Percentiles rank a stretch among this genome's conserved stretches.
Evolutionary conservation across 2,329 filamentous ascomycete genomes (phyloP).

Genomic region (Rugonectria rugulosa): DNA sequence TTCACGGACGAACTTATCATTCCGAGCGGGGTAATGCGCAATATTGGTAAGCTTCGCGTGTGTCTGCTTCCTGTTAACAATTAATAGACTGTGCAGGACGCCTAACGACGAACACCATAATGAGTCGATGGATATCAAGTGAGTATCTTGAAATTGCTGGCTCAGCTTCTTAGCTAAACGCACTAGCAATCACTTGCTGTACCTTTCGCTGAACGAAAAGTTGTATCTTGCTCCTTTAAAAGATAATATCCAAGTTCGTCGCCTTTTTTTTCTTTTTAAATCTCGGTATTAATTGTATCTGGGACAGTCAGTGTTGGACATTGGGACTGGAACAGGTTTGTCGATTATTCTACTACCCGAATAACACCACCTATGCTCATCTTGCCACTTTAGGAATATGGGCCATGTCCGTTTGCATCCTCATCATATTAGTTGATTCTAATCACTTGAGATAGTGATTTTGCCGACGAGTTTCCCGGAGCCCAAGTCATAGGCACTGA

Average conservation of each 20-base stretch:
- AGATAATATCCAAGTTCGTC: constrained; percentile 1
- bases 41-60: neutral
- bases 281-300: fast-evolving
- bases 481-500: constrained; percentile 26
- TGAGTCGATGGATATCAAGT: constrained; percentile 33
- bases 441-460: constrained; percentile 3
- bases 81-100: neutral
- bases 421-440: too few relatives aligned
- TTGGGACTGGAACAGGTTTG: constrained; percentile 30
- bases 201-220: constrained; percentile 16
- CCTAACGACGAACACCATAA: constrained; percentile 28
- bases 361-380: neutral
- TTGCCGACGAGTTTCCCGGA: constrained; percentile 19
- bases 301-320: constrained; percentile 19
- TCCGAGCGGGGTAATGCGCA: neutral
- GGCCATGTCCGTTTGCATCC: constrained; percentile 22
- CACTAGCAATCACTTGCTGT: constrained; percentile 25
- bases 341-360: too few relatives aligned
- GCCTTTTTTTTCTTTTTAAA: neutral
- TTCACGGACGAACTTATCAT: neutral
- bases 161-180: neutral
- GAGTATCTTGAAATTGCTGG: fast-evolving
- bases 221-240: constrained; percentile 15
- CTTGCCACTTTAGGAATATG: constrained; percentile 4
- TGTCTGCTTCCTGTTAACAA: neutral